These are phyloP conservation scores for Penicillium sp. DNA, from an alignment of 2,329 filamentous ascomycete genomes.

Conservation along the genomic window DNA sequence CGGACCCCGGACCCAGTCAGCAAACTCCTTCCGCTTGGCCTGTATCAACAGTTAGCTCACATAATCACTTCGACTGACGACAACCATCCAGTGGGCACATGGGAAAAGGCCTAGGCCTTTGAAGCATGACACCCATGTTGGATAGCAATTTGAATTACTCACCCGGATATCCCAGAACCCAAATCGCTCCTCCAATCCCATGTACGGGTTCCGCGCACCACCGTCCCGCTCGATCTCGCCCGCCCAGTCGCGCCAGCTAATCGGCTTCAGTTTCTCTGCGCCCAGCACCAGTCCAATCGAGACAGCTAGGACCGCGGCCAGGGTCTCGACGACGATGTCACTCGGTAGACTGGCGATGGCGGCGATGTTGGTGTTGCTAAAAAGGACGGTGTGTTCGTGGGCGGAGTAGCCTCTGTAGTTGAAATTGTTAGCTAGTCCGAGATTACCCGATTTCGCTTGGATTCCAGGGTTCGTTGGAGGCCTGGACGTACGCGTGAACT, in stretches of 20 bases:
- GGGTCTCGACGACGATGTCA: constrained; percentile 85
- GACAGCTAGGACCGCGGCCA: constrained; percentile 77
- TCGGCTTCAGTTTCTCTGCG: constrained; percentile 77
- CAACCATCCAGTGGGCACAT: neutral
- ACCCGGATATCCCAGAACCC: constrained; percentile 88
- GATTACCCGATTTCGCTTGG: neutral
- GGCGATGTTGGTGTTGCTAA: constrained; percentile 54
- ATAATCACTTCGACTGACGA: neutral
- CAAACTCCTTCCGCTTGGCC: constrained; percentile 72
- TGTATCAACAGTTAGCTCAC: constrained; percentile 25
- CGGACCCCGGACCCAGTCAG: constrained; percentile 63
- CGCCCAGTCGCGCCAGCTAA: constrained; percentile 79
- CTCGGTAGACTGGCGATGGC: constrained; percentile 64
- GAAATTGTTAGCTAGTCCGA: neutral
- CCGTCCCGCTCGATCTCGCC: constrained; percentile 68
- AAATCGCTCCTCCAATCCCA: constrained; percentile 72
- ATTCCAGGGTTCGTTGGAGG: neutral
- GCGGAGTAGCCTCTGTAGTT: constrained; percentile 83
- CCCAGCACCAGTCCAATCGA: constrained; percentile 78
- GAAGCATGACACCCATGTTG: neutral
- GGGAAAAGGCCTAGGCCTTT: neutral
- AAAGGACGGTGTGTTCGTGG: constrained; percentile 81
- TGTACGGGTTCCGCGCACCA: constrained; percentile 76
- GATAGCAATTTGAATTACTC: constrained; percentile 29
- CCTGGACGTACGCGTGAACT: constrained; percentile 73